A percentile compares a stretch with the other conserved stretches of the same genome.
phyloP scores from a whole-genome alignment of 2,329 filamentous ascomycete species.

The Elsinoe arachidis region DNA sequence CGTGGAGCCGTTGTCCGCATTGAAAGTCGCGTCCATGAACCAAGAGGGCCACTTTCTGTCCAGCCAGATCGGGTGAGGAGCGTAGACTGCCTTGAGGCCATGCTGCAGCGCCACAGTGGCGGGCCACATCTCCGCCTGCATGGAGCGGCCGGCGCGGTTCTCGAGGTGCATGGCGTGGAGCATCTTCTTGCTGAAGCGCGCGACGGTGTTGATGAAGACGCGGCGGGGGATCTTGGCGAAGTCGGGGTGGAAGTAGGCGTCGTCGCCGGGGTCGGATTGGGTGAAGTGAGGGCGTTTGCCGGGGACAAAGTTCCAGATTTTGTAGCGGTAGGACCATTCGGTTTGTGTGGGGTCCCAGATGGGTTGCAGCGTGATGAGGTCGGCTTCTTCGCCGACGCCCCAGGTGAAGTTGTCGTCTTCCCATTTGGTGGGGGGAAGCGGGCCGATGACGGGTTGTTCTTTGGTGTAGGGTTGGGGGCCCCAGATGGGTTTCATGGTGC shows the following conservation, averaged over 20 bases:
- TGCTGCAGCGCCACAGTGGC: conserved; percentile 81
- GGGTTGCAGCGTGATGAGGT: conserved; percentile 84
- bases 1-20: conserved; percentile 55
- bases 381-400: conserved; percentile 85
- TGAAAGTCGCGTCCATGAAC: conserved; percentile 71
- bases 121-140: conserved; percentile 96
- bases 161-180: conserved; percentile 84
- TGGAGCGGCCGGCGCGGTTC: conserved; percentile 78
- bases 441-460: conserved; percentile 69
- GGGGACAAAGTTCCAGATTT: conserved; percentile 42
- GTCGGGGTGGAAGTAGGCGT: conserved; percentile 44
- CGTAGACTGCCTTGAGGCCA: conserved; percentile 85
- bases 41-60: conserved; percentile 77
- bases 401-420: conserved; percentile 75
- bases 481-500: conserved; percentile 60
- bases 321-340: conserved; percentile 56
- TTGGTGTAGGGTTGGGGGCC: conserved; percentile 66
- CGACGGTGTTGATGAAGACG: conserved; percentile 80
- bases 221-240: conserved; percentile 54
- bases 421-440: conserved; percentile 59
- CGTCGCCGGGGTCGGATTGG: conserved; percentile 61
- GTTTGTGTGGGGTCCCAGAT: conserved; percentile 86
- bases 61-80: conserved; percentile 79
- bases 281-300: conserved; percentile 71
- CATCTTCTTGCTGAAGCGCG: conserved; percentile 70